Evolutionary conservation across 2,329 filamentous ascomycete species (phyloP).

Genomic region (Leptographium galeiforme): DNA sequence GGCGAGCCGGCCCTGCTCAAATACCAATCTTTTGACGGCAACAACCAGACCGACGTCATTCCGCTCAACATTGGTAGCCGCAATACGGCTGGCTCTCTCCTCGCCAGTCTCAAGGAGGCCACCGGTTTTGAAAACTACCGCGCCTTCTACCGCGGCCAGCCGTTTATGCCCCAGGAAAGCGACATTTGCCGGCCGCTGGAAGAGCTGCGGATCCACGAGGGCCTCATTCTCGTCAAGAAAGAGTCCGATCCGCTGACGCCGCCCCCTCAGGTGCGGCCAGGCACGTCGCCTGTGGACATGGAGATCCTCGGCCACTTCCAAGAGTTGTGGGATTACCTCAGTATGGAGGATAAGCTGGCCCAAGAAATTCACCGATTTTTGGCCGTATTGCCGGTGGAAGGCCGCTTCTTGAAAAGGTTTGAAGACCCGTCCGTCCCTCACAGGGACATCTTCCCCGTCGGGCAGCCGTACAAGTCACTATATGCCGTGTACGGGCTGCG

Average conservation of each 20-base stretch:
- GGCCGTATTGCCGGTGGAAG: constrained; percentile 54
- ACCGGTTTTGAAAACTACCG: constrained; percentile 68
- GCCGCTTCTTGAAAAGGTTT: constrained; percentile 46
- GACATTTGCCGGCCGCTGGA: constrained; percentile 49
- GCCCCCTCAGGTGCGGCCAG: constrained; percentile 32
- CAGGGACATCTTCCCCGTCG: constrained; percentile 51
- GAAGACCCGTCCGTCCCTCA: constrained; percentile 38
- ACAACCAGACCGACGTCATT: constrained; percentile 44
- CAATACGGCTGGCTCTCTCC: constrained; percentile 58
- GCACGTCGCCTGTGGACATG: constrained; percentile 52
- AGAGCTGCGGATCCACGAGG: constrained; percentile 52
- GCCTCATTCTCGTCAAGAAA: constrained; percentile 52
- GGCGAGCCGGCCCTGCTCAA: constrained; percentile 55
- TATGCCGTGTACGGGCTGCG: constrained; percentile 58
- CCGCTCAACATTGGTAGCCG: constrained; percentile 52
- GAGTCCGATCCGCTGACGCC: constrained; percentile 33
- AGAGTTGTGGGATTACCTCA: constrained; percentile 69
- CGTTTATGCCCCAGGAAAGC: constrained; percentile 46
- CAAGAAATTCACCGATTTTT: constrained; percentile 61
- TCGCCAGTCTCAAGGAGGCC: constrained; percentile 50
- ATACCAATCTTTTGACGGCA: constrained; percentile 60
- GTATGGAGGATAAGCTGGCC: constrained; percentile 56
- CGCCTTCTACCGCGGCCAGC: constrained; percentile 55
- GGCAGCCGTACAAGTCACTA: constrained; percentile 57
- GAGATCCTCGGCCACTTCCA: constrained; percentile 74